Base-by-base conservation (phyloP, 2,329 filamentous ascomycete species). In the Tolypocladium amazonense region DNA sequence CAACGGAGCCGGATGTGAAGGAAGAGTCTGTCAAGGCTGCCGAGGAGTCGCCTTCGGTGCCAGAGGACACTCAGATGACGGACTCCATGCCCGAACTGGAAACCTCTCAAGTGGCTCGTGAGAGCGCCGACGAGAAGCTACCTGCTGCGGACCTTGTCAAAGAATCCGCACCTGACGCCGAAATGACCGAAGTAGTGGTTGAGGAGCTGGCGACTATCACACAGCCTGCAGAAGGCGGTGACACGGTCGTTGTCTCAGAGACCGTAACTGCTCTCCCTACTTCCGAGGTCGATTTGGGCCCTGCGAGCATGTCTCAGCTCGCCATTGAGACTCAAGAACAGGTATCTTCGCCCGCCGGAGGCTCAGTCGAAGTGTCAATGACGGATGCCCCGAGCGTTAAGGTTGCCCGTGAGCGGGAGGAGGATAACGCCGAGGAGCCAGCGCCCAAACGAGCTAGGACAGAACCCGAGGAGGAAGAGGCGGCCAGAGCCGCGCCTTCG, bases 391-490 rank as follows among this genome's bases (percentile, higher is more conserved):
- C 81, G 0, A 76, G 77, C 1, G 74, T 76, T 41, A 93, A 92
- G 74, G 70, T 88, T 15, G 80, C 90, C 1, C 86, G 90, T 14
- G 88, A 87, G 65, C 87, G 92, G 18, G 91, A 96, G 61, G 87
- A 91, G 5, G 91, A 96, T 64, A 77, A 78, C 1, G 76, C 76
- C 18, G 71, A 72, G 14, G 83, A 90, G 64, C 91, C 88, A 58
- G 83, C 84, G 20, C 83, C 91, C 1, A 97, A 97, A 77, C 87
- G 92, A 33, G 85, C 89, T 43, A 93, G 87, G 74, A 88, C 90
- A 0, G 88, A 89, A 20, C 77, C 78, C 15, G 76, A 79, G 52
- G 75, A 75, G 1, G 76, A 77, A 38, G 72, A 74, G 56, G 45
- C 62, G 15, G 55, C 56, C 11, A 62, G 45, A 18, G 58, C 65